A percentile compares a stretch with the other conserved stretches of the same genome.
Evolutionary conservation across 306 rosid genomes (phyloP).

Genomic region (Adenanthera pavonina): DNA sequence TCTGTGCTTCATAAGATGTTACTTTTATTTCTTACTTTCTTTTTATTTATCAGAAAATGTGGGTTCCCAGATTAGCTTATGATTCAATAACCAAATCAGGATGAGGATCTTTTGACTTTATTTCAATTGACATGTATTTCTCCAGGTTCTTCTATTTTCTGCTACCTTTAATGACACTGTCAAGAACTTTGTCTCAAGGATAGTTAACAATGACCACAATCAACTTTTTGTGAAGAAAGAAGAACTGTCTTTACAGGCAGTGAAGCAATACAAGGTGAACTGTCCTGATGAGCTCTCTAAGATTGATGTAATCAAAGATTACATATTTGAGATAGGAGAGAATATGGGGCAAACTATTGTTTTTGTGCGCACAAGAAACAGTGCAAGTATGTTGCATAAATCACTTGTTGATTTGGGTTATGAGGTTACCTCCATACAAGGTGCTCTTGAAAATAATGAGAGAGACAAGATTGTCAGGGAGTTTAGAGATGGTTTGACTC

Average conservation of each 20-base stretch:
- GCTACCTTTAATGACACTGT: conserved; percentile 87
- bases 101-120: conserved; percentile 23
- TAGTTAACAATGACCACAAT: conserved; percentile 63
- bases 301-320: conserved; percentile 61
- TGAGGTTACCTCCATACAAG: conserved; percentile 76
- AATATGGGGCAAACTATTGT: conserved; percentile 87
- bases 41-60: conserved; percentile 3
- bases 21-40: conserved; percentile 10
- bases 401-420: conserved; percentile 68
- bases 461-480: conserved; percentile 86
- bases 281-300: conserved; percentile 72
- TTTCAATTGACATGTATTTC: conserved; percentile 33
- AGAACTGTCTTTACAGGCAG: conserved; percentile 75
- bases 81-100: background rate
- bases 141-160: conserved; percentile 86
- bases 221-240: conserved; percentile 85
- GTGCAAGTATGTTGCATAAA: conserved; percentile 66
- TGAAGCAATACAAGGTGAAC: conserved; percentile 81
- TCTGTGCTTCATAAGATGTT: background rate
- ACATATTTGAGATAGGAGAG: conserved; percentile 82
- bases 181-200: conserved; percentile 67
- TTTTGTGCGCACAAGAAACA: conserved; percentile 71
- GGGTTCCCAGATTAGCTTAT: background rate
- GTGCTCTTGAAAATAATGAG: conserved; percentile 58
- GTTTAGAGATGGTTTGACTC: conserved; percentile 79